Evolutionary conservation across 2,329 filamentous ascomycete species (phyloP).

Genomic region (Ascochyta lentis): DNA sequence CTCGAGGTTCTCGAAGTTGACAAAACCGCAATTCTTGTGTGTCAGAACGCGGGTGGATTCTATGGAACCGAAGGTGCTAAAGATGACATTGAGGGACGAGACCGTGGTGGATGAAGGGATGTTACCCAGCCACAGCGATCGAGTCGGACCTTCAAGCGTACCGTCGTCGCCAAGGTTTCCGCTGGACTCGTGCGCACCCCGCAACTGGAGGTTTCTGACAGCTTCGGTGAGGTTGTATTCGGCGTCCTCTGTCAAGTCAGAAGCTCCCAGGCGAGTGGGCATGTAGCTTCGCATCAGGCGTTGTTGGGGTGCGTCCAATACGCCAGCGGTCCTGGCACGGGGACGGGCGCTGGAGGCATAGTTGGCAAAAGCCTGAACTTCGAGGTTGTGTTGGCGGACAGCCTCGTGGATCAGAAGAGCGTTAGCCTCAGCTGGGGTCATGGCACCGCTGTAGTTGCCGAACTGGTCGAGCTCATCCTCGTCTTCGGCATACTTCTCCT

Average conservation of each 20-base stretch:
- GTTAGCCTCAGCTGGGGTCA: constrained; percentile 66
- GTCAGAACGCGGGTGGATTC: constrained; percentile 91
- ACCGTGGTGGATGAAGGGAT: constrained; percentile 97
- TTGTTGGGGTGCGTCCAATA: constrained; percentile 78
- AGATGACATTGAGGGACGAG: constrained; percentile 92
- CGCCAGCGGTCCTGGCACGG: constrained; percentile 87
- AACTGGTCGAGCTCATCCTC: constrained; percentile 80
- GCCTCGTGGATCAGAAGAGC: constrained; percentile 70
- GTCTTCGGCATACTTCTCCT: constrained; percentile 94
- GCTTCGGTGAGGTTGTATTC: constrained; percentile 83
- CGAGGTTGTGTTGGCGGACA: constrained; percentile 90
- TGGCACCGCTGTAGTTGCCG: constrained; percentile 64
- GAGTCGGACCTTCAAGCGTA: constrained; percentile 85
- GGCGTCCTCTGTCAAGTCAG: constrained; percentile 78
- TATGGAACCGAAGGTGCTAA: constrained; percentile 90
- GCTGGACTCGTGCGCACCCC: constrained; percentile 60
- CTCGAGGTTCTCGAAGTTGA: constrained; percentile 93
- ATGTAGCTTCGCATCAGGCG: constrained; percentile 73
- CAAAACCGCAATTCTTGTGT: constrained; percentile 98
- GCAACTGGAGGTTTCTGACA: constrained; percentile 79
- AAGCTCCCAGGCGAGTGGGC: constrained; percentile 71
- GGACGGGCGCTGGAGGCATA: constrained; percentile 83
- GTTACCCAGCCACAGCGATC: constrained; percentile 95
- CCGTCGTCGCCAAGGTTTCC: constrained; percentile 77
- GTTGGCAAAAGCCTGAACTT: constrained; percentile 89